Conservation (phyloP, 1,284 basidiomycete species). For the Phaffia rhodozyma region DNA sequence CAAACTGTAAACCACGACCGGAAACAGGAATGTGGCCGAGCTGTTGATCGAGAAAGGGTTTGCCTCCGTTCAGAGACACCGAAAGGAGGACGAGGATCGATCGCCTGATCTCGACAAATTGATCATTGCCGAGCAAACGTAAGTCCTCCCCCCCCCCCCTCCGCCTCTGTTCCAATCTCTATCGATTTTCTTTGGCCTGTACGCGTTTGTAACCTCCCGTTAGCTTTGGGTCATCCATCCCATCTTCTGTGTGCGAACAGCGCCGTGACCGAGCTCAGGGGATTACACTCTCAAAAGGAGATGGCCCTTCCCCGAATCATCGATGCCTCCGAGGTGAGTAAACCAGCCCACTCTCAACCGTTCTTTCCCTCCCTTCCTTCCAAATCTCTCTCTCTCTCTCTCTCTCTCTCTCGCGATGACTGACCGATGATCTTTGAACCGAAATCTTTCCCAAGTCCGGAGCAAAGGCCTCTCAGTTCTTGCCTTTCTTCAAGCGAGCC, state of each 20-base stretch:
- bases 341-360: no score
- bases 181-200: background rate
- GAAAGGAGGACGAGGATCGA: conserved; percentile 86
- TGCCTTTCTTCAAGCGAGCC: conserved; percentile 81
- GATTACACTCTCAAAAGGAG: conserved; percentile 89
- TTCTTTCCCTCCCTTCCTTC: background rate
- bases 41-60: conserved; percentile 87
- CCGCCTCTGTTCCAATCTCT: background rate
- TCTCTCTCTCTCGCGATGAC: conserved; percentile 6
- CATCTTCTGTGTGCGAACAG: no score
- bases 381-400: no score
- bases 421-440: background rate
- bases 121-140: conserved; percentile 86
- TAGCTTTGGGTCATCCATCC: conserved; percentile 6
- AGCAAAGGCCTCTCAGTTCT: conserved; percentile 65
- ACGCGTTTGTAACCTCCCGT: background rate
- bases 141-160: conserved; percentile 34
- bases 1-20: conserved; percentile 1
- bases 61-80: conserved; percentile 79
- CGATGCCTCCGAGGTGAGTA: conserved; percentile 72
- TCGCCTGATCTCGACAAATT: conserved; percentile 89
- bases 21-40: conserved; percentile 78
- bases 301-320: conserved; percentile 50
- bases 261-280: conserved; percentile 64
- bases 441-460: conserved; percentile 42